phyloP scores from a whole-genome alignment of 768 basidiomycete species.

The Gyrodon lividus region DNA sequence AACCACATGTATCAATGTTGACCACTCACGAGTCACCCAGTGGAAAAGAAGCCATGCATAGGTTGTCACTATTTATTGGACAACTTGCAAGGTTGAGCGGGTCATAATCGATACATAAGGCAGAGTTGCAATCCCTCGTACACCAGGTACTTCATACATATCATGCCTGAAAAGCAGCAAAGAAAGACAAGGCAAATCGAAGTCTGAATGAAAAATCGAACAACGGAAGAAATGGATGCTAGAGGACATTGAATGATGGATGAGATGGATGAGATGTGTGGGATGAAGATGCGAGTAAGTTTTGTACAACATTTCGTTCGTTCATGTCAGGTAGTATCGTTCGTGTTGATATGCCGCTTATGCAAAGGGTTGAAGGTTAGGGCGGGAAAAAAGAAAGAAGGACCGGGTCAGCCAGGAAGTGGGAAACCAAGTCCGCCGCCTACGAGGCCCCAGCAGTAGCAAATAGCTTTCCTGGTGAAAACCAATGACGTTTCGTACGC shows the following conservation, averaged over 20 bases:
- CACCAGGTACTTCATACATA: slow-evolving; percentile 36
- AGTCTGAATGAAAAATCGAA: slow-evolving; percentile 2
- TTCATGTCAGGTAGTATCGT: slow-evolving; percentile 12
- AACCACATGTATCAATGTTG: too few relatives aligned
- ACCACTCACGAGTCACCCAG: too few relatives aligned
- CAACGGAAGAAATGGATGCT: slow-evolving; percentile 26
- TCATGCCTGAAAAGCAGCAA: slow-evolving; percentile 12
- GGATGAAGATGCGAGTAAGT: background rate
- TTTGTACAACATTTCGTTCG: slow-evolving; percentile 24
- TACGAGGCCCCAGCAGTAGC: slow-evolving; percentile 40
- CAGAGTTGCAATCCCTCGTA: slow-evolving; percentile 27
- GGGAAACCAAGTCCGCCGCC: slow-evolving; percentile 7
- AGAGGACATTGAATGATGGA: slow-evolving; percentile 12
- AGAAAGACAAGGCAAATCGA: slow-evolving; percentile 3
- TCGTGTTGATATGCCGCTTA: slow-evolving; percentile 3
- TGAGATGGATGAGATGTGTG: slow-evolving; percentile 6
- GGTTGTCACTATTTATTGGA: too few relatives aligned
- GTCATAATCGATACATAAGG: slow-evolving; percentile 22
- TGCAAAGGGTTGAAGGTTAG: slow-evolving; percentile 3
- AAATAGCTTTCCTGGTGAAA: slow-evolving; percentile 52
- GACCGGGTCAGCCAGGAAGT: slow-evolving; percentile 8
- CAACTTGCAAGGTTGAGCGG: background rate
- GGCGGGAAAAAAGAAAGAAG: background rate
- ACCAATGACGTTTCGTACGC: slow-evolving; percentile 52
- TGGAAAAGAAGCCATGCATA: too few relatives aligned